These are phyloP conservation scores for Plasmopara muralis DNA, from an alignment of 352 stramenopile genomes.

Conservation along the genomic window DNA sequence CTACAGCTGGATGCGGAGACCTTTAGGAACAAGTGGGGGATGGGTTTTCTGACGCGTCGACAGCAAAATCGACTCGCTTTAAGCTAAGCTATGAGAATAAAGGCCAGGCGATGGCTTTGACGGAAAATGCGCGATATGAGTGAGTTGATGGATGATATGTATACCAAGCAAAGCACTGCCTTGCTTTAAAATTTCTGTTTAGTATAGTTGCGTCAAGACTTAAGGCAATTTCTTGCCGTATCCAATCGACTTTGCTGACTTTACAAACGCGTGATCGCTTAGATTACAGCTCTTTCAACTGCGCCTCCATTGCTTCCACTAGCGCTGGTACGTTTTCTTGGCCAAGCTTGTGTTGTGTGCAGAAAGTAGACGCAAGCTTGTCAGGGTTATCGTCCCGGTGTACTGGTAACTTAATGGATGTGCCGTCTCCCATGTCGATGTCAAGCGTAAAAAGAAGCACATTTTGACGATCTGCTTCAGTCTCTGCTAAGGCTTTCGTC, in stretches of 20 bases:
- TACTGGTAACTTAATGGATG: slow-evolving; percentile 35
- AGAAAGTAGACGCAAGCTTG: slow-evolving; percentile 47
- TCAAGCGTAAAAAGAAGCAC: slow-evolving; percentile 63
- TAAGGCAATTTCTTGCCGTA: no score
- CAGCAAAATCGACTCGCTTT: slow-evolving; percentile 30
- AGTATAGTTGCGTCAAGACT: no score
- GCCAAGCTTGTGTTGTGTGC: slow-evolving; percentile 44
- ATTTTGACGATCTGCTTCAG: slow-evolving; percentile 14
- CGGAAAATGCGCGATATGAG: no score
- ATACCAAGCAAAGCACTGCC: no score
- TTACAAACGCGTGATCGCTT: background rate
- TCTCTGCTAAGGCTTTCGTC: slow-evolving; percentile 4
- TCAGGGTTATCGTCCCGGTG: slow-evolving; percentile 48
- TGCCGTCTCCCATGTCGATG: slow-evolving; percentile 51
- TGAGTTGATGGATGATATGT: no score
- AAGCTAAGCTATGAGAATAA: background rate
- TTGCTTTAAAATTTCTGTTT: no score
- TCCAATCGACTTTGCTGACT: no score
- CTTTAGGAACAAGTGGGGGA: slow-evolving; percentile 26
- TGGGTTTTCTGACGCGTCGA: slow-evolving; percentile 25
- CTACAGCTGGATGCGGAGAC: slow-evolving; percentile 3
- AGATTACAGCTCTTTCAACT: slow-evolving; percentile 32
- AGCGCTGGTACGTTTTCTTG: slow-evolving; percentile 51
- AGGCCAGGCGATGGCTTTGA: no score
- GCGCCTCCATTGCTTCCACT: slow-evolving; percentile 47